phyloP scores from a whole-genome alignment of 306 rosid genomes.

The Dryas alaskensis region DNA sequence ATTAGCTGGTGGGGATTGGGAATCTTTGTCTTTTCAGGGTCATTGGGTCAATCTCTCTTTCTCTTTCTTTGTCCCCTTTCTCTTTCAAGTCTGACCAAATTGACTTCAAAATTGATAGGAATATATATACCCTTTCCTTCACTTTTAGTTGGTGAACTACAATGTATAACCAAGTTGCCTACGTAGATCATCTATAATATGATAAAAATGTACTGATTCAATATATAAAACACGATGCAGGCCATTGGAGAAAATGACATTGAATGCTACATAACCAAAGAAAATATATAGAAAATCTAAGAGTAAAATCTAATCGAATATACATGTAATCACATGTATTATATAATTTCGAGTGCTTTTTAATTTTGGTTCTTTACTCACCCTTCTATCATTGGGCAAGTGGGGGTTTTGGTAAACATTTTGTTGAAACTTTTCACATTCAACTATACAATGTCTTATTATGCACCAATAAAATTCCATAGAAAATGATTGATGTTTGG shows the following conservation, averaged over 20 bases:
- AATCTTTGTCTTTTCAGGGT: constrained; percentile 29
- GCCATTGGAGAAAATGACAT: not conserved
- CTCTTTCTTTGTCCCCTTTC: not conserved
- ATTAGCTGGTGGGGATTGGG: constrained; percentile 18
- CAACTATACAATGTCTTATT: too few relatives aligned
- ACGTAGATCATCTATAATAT: not conserved
- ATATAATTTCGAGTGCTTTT: too few relatives aligned
- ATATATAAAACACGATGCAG: not conserved
- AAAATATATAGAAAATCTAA: not conserved
- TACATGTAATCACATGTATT: not conserved
- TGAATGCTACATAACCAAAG: not conserved
- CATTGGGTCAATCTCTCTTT: constrained; percentile 10
- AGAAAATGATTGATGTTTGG: too few relatives aligned
- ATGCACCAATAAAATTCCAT: too few relatives aligned
- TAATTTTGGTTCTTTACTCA: too few relatives aligned
- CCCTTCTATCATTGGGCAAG: too few relatives aligned
- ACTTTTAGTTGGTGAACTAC: not conserved
- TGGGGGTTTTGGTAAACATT: too few relatives aligned
- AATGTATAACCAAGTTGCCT: not conserved
- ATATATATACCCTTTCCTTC: not conserved
- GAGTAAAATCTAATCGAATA: not conserved
- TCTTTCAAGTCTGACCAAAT: constrained; percentile 13
- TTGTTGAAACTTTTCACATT: too few relatives aligned
- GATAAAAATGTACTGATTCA: not conserved
- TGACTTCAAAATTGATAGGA: not conserved